A percentile compares a stretch with the other conserved stretches of the same genome.
Evolutionary conservation across 352 stramenopile genomes (phyloP).

Genomic region (Ophiocytium majus): DNA sequence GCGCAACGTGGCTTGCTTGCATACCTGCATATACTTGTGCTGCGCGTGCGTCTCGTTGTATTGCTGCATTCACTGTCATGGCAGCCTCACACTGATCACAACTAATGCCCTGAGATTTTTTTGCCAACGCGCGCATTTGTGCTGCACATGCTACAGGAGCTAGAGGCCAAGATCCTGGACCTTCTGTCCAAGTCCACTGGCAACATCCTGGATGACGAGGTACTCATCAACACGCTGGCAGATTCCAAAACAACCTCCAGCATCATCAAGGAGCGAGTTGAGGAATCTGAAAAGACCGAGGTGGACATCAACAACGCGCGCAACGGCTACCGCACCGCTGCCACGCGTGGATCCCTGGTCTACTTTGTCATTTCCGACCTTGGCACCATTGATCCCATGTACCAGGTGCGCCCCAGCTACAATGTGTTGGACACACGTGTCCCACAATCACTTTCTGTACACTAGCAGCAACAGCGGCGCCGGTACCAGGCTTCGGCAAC

Average conservation of each 20-base stretch:
- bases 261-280: conserved; percentile 71
- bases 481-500: no score
- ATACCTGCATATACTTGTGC: no score
- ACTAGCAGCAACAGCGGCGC: no score
- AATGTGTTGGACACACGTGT: no score
- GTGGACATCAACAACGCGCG: conserved; percentile 80
- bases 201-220: conserved; percentile 86
- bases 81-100: no score
- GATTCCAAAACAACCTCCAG: conserved; percentile 62
- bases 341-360: conserved; percentile 83
- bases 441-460: no score
- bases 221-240: conserved; percentile 64
- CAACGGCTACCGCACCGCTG: conserved; percentile 80
- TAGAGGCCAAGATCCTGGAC: conserved; percentile 84
- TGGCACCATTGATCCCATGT: conserved; percentile 87
- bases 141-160: no score
- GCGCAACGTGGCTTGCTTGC: no score
- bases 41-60: no score
- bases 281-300: conserved; percentile 82
- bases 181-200: conserved; percentile 81
- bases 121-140: no score
- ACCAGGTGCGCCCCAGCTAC: conserved; percentile 65
- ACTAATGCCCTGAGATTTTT: no score
- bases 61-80: no score
- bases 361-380: conserved; percentile 90